Evolutionary conservation across 768 basidiomycete species (phyloP).

Genomic region (Naematelia aurantialba): DNA sequence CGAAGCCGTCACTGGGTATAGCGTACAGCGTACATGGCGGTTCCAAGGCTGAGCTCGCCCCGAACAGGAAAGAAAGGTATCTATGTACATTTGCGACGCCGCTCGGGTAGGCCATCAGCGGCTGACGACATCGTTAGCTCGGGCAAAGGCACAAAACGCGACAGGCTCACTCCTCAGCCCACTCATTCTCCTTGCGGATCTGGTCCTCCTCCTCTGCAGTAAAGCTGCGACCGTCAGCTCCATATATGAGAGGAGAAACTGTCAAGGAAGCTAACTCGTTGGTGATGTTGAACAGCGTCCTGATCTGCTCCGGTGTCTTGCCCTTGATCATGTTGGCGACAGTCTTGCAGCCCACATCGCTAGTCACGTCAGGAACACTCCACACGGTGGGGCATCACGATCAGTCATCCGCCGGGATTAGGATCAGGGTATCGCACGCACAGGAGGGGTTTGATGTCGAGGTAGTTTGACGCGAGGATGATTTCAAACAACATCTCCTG

Average conservation of each 20-base stretch:
- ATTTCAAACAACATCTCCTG: conserved; percentile 99
- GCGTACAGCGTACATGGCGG: neutral
- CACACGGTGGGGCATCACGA: neutral
- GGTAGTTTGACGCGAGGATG: conserved; percentile 84
- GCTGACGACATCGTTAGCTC: conserved; percentile 6
- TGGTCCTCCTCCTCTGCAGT: conserved; percentile 99
- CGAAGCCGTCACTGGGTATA: neutral
- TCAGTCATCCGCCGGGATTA: no score
- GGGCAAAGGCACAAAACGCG: neutral
- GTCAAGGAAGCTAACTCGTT: conserved; percentile 45
- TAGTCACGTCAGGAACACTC: conserved; percentile 13
- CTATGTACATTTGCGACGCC: neutral
- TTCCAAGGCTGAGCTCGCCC: neutral
- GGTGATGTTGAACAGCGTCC: conserved; percentile 95
- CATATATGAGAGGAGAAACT: no score
- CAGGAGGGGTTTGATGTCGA: conserved; percentile 98
- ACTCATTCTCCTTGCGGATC: conserved; percentile 97
- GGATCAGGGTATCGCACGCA: conserved; percentile 51
- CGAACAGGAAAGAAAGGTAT: neutral
- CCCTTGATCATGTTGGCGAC: conserved; percentile 99
- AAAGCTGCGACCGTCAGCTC: conserved; percentile 62
- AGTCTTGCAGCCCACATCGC: conserved; percentile 47
- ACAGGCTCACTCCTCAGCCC: conserved; percentile 51
- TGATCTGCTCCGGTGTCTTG: conserved; percentile 98
- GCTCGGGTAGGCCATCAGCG: neutral